phyloP scores from a whole-genome alignment of 768 basidiomycete species.

The Glaciozyma antarctica region DNA sequence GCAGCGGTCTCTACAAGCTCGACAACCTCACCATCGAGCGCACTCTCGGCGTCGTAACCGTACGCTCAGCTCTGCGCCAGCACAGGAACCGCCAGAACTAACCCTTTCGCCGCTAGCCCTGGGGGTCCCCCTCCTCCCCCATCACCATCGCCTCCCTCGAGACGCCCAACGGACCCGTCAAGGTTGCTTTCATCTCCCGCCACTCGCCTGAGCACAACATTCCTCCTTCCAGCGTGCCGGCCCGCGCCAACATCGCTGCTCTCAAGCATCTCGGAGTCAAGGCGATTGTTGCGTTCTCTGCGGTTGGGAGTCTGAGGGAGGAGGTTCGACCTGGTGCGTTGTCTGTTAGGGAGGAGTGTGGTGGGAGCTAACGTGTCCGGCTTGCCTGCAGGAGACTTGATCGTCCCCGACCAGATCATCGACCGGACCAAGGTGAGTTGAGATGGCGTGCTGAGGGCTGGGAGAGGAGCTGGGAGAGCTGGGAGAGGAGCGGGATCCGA shows the following conservation, averaged over 20 bases:
- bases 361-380: neutral
- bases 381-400: constrained; percentile 56
- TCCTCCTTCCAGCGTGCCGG: constrained; percentile 68
- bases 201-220: constrained; percentile 77
- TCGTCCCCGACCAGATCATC: constrained; percentile 83
- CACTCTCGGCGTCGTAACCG: constrained; percentile 70
- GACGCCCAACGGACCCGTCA: constrained; percentile 49
- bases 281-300: constrained; percentile 84
- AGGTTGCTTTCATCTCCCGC: constrained; percentile 80
- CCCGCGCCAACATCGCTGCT: constrained; percentile 88
- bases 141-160: constrained; percentile 86
- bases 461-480: too few species aligned
- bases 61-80: constrained; percentile 40
- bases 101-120: constrained; percentile 52
- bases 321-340: constrained; percentile 58
- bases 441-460: neutral
- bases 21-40: constrained; percentile 77
- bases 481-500: too few species aligned
- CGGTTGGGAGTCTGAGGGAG: constrained; percentile 88
- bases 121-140: constrained; percentile 83
- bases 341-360: neutral
- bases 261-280: constrained; percentile 63
- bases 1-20: constrained; percentile 70
- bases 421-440: constrained; percentile 69
- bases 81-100: neutral